Base-by-base conservation (phyloP, 495 filamentous ascomycete genomes). In the Cercophora sp. region DNA sequence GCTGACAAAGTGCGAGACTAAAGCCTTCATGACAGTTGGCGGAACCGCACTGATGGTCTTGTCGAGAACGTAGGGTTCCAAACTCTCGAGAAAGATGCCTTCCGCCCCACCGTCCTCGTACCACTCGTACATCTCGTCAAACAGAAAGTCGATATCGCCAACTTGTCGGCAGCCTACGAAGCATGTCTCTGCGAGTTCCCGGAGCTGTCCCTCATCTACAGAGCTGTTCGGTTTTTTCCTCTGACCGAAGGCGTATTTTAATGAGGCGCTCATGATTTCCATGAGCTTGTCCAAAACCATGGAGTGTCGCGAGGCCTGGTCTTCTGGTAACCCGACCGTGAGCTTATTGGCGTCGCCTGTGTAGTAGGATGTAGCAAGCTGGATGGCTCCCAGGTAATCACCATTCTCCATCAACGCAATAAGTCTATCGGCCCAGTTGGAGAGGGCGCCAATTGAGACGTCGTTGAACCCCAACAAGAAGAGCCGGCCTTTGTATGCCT, bases 401-500 rank as follows among this genome's bases (percentile, higher is more conserved):
- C 93, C 93, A 37, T 89, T 85, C 63, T 97, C 91, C 89, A 98
- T 95, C 51, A 96, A 74, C 1, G 92, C 91, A 48, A 96, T 81
- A n/a, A 98, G 74, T 54, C 93, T 79, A 70, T 98, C 93, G n/a
- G 93, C 93, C 93, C 93, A 98, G 60, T 97, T 97, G 10, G 94
- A 96, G 39, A 98, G 70, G 26, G 84, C 86, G 18, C 93, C 93
- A 41, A 97, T 84, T 2, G 89, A 86, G 8, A 96, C 70, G 60
- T 97, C 93, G 64, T 87, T 89, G 72, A 88, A 89, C 34, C 92
- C 92, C 18, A 98, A 75, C 10, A 97, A 73, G 63, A 97, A 98
- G 36, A 96, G 74, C 10, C 93, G 83, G 13, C 94, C 91, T 68
- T 97, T 98, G 68, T 96, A 96, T 4, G 88, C 81, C 54, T 88